Evolutionary conservation across 2,329 filamentous ascomycete genomes (phyloP).

Genomic region (Fusarium redolens): DNA sequence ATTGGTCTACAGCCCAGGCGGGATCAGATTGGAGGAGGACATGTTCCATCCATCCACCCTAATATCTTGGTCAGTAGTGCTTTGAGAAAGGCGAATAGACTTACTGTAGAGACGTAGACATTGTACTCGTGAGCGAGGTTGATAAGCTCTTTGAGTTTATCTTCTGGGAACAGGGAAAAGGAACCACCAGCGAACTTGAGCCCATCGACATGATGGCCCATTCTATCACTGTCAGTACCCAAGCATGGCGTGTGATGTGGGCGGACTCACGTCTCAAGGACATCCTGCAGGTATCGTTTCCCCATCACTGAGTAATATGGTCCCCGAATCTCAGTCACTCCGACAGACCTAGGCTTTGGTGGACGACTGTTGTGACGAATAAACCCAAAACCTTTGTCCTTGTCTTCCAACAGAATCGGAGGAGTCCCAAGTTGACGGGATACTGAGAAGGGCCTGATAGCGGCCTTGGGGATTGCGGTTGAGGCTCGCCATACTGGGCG

Average conservation of each 20-base stretch:
- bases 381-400: slow-evolving; percentile 46
- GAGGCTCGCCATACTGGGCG: background rate
- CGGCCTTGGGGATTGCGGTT: background rate
- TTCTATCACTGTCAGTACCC: slow-evolving; percentile 39
- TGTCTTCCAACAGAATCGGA: slow-evolving; percentile 1
- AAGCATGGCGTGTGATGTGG: background rate
- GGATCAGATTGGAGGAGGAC: slow-evolving; percentile 48
- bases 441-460: background rate
- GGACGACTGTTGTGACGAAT: slow-evolving; percentile 60
- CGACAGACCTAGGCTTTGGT: slow-evolving; percentile 60
- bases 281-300: slow-evolving; percentile 62
- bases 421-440: background rate
- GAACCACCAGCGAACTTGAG: slow-evolving; percentile 64
- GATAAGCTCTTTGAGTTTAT: slow-evolving; percentile 9
- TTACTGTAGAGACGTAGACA: slow-evolving; percentile 28
- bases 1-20: slow-evolving; percentile 59
- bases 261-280: slow-evolving; percentile 59
- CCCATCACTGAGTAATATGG: slow-evolving; percentile 68
- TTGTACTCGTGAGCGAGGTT: slow-evolving; percentile 10
- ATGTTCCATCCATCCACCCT: slow-evolving; percentile 26
- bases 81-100: rapidly evolving
- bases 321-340: slow-evolving; percentile 66
- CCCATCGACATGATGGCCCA: slow-evolving; percentile 65
- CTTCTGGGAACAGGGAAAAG: slow-evolving; percentile 5
- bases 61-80: background rate